A percentile compares a stretch with the other conserved stretches of the same genome.
Evolutionary conservation across 179 eudicot genomes (phyloP).

Genomic region (Drosera spatulata): DNA sequence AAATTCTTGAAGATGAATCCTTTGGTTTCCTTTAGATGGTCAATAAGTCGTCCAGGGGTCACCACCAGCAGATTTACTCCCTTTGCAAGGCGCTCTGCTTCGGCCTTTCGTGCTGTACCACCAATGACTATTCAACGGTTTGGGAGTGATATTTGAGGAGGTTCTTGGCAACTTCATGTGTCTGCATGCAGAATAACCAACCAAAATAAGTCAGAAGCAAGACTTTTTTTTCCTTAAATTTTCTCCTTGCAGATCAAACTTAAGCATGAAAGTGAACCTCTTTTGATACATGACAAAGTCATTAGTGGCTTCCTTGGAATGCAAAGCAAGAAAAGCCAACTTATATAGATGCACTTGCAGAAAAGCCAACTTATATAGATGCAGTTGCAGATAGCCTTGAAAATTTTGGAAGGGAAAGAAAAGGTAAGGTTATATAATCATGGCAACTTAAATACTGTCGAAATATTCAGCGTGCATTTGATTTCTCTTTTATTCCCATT

Average conservation of each 20-base stretch:
- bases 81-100: conserved; percentile 66
- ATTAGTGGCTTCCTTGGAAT: no score
- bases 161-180: conserved; percentile 78
- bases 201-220: conserved; percentile 2
- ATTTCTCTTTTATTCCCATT: no score
- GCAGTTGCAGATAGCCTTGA: no score
- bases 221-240: not conserved
- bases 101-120: conserved; percentile 55
- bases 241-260: not conserved
- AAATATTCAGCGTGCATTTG: no score
- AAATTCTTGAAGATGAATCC: conserved; percentile 66
- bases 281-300: not conserved
- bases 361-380: no score
- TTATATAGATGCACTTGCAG: no score
- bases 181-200: conserved; percentile 28
- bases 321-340: no score
- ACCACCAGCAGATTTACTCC: conserved; percentile 83
- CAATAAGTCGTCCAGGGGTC: conserved; percentile 93
- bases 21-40: conserved; percentile 79
- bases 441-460: no score
- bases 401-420: no score
- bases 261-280: not conserved
- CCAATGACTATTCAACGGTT: conserved; percentile 77
- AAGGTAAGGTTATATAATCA: no score
- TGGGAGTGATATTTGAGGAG: conserved; percentile 83